Evolutionary conservation across 768 basidiomycete species (phyloP).

Genomic region (Tylopilus subfusipes): DNA sequence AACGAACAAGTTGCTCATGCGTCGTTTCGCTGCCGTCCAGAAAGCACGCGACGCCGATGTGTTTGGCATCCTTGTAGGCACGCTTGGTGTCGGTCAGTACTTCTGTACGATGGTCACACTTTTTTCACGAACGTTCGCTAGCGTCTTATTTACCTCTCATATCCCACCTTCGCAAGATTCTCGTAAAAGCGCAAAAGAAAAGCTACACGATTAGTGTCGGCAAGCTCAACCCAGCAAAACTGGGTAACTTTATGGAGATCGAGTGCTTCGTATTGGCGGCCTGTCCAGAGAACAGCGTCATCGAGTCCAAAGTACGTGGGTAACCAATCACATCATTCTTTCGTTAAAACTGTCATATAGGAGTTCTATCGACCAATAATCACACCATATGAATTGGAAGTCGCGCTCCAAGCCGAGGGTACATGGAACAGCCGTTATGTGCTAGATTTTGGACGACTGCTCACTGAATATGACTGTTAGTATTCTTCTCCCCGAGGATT

Average conservation of each 20-base stretch:
- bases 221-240: conserved; percentile 89
- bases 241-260: conserved; percentile 94
- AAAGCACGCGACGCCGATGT: conserved; percentile 90
- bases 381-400: conserved; percentile 86
- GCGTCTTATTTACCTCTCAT: conserved; percentile 87
- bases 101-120: not conserved
- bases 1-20: conserved; percentile 84
- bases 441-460: conserved; percentile 66
- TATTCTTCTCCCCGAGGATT: not conserved
- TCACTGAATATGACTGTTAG: conserved; percentile 36
- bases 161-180: conserved; percentile 67
- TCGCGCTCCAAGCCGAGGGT: conserved; percentile 69
- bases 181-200: conserved; percentile 74
- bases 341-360: conserved; percentile 35
- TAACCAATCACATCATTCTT: not conserved
- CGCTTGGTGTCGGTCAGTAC: conserved; percentile 77
- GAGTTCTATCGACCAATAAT: conserved; percentile 90
- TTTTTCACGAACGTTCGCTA: conserved; percentile 25
- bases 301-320: conserved; percentile 59
- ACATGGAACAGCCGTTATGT: conserved; percentile 78
- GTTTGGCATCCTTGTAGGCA: conserved; percentile 92
- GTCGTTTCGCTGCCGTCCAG: conserved; percentile 83
- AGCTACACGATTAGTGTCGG: conserved; percentile 94
- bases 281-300: conserved; percentile 87
- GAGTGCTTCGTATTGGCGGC: conserved; percentile 95